A percentile compares a stretch with the other conserved stretches of the same genome.
These are phyloP conservation scores for Ambrosiella cleistominuta DNA, from an alignment of 2,329 filamentous ascomycete species.

Conservation along the genomic window DNA sequence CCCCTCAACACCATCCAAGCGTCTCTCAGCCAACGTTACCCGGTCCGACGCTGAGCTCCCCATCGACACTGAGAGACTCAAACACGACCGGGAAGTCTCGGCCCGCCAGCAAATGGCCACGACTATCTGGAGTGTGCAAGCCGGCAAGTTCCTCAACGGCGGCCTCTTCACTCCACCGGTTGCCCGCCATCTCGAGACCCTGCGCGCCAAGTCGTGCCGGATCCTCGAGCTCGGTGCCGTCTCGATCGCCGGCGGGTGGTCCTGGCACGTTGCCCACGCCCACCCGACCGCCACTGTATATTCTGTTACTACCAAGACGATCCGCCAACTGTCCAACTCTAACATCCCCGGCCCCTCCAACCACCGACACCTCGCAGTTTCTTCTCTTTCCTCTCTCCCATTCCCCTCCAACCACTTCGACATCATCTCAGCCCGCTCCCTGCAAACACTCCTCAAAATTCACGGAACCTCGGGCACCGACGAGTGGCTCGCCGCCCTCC, in stretches of 20 bases:
- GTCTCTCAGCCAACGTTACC: constrained; percentile 53
- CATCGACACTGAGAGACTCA: constrained; percentile 43
- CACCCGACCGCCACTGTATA: constrained; percentile 76
- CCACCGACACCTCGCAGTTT: constrained; percentile 66
- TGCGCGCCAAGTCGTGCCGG: constrained; percentile 28
- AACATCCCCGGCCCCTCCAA: constrained; percentile 72
- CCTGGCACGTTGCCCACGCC: constrained; percentile 77
- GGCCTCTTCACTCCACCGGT: constrained; percentile 49
- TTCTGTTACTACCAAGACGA: constrained; percentile 62
- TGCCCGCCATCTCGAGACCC: constrained; percentile 35
- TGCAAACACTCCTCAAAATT: constrained; percentile 70
- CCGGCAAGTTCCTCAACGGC: constrained; percentile 42
- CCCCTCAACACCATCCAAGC: constrained; percentile 52
- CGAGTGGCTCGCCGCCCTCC: constrained; percentile 73
- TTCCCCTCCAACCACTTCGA: constrained; percentile 81
- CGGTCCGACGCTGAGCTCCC: constrained; percentile 53
- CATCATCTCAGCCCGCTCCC: constrained; percentile 71
- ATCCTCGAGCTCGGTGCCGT: constrained; percentile 80
- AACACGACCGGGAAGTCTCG: constrained; percentile 61
- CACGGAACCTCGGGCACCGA: constrained; percentile 50
- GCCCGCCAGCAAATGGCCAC: constrained; percentile 54
- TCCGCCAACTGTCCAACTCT: constrained; percentile 52
- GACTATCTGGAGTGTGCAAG: constrained; percentile 43
- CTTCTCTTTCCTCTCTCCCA: constrained; percentile 61
- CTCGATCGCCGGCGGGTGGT: constrained; percentile 71